Evolutionary conservation across 2,329 filamentous ascomycete species (phyloP).

Genomic region (Parafenestella ontariensis): DNA sequence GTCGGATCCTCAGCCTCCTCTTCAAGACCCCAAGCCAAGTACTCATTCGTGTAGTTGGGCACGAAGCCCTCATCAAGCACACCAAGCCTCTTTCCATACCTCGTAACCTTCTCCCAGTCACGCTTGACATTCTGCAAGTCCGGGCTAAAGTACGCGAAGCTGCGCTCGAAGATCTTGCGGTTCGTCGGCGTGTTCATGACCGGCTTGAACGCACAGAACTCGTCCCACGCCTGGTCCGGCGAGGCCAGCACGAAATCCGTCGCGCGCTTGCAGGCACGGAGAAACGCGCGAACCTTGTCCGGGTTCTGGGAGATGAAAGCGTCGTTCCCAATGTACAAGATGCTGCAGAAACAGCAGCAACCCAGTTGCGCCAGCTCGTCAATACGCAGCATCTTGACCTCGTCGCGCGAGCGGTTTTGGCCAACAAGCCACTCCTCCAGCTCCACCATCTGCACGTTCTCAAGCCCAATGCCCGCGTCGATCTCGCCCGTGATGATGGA

Average conservation of each 20-base stretch:
- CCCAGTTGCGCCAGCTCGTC: constrained; percentile 80
- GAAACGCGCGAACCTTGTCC: constrained; percentile 70
- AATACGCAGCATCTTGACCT: constrained; percentile 82
- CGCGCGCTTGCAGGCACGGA: constrained; percentile 75
- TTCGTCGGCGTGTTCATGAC: constrained; percentile 72
- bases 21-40: constrained; percentile 70
- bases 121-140: constrained; percentile 77
- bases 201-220: constrained; percentile 76
- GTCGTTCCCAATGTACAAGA: constrained; percentile 82
- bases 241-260: constrained; percentile 74
- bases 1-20: constrained; percentile 70
- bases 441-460: constrained; percentile 86
- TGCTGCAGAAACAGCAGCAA: constrained; percentile 84
- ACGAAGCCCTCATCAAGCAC: constrained; percentile 69
- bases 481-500: constrained; percentile 76
- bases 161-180: constrained; percentile 80
- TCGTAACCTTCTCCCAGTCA: constrained; percentile 80
- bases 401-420: constrained; percentile 68
- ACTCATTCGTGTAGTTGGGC: constrained; percentile 79
- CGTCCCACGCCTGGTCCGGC: constrained; percentile 69
- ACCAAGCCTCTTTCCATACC: constrained; percentile 75
- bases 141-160: constrained; percentile 76
- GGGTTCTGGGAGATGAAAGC: constrained; percentile 70
- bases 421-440: constrained; percentile 75
- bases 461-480: constrained; percentile 77